A percentile compares a stretch with the other conserved stretches of the same genome.
These are phyloP conservation scores for Oenanthe javanica DNA, from an alignment of 140 eudicot genomes.

Conservation along the genomic window DNA sequence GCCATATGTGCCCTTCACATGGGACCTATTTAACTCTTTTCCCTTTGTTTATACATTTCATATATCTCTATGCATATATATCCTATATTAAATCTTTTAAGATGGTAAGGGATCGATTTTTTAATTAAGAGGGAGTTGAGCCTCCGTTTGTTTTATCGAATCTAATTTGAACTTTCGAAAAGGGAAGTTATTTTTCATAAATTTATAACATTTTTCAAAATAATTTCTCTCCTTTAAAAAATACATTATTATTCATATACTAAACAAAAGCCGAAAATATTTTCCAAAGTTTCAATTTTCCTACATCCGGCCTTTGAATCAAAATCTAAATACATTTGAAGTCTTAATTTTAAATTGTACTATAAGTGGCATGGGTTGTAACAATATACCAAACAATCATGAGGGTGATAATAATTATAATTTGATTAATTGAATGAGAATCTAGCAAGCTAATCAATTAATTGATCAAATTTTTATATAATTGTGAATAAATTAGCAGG, in stretches of 20 bases:
- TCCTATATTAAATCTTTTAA: no score
- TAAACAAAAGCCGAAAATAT: no score
- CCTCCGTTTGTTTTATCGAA: no score
- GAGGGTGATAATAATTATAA: background rate
- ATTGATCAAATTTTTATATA: background rate
- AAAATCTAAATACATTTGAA: background rate
- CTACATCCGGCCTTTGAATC: no score
- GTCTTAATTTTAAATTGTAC: background rate
- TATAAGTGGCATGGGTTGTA: constrained; percentile 1
- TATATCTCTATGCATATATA: background rate
- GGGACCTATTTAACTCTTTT: background rate
- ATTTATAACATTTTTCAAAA: no score
- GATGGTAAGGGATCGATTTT: no score
- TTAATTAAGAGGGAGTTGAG: no score
- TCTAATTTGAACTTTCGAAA: no score
- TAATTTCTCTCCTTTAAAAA: no score
- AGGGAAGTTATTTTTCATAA: no score
- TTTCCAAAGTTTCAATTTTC: no score
- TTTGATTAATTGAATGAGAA: background rate
- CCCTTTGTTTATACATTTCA: background rate
- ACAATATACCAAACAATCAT: background rate
- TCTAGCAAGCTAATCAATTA: background rate
- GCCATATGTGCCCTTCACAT: constrained; percentile 7
- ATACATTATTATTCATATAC: no score
- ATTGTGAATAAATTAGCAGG: background rate